Base-by-base conservation (phyloP, 2,329 filamentous ascomycete species). In the Xylaria sp. region DNA sequence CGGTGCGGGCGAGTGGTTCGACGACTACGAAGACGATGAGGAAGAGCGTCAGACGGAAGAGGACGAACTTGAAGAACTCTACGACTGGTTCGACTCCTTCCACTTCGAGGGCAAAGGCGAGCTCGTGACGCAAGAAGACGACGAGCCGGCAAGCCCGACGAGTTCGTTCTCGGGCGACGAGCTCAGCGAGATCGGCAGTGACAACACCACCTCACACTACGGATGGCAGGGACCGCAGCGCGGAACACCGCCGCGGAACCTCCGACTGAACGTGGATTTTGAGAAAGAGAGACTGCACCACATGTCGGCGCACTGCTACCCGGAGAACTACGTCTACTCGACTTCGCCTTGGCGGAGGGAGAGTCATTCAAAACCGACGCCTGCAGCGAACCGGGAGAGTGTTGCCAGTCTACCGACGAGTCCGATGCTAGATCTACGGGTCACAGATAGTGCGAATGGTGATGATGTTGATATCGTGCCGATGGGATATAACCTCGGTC, bases 401-500 rank as follows among this genome's bases (percentile, higher is more conserved):
- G 67, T 73, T 49, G 70, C 70, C 55, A 80, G 79, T 67, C 70
- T 81, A 59, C 80, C 80, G 46, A 79, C 79, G 65, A 81, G 79
- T 65, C 80, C 80, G 52, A 78, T 81, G 77, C 68, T 78, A 52
- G 77, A 79, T 51, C 71, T 76, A 9, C 68, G 75, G 34, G 72
- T 82, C 18, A 74, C 80, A 46, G 73, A 75, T 53, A 74, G 67
- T 60, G 51, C 35, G 1, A 71, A 72, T 42, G 74, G 74, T 23
- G 73, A 75, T 48, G 75, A 75, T 57, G 63, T 73, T 35, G 75
- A 76, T 55, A 68, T 75, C 8, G 77, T 82, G 56, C 80, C 82
- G 0, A 85, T 86, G 83, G 82, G 82, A 0, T 85, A 80, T 67
- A 86, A 86, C 63, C 74, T 86, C 2, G 78, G 78, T 9, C 80